phyloP scores from a whole-genome alignment of 352 stramenopile species.

The Phytophthora palmivora region DNA sequence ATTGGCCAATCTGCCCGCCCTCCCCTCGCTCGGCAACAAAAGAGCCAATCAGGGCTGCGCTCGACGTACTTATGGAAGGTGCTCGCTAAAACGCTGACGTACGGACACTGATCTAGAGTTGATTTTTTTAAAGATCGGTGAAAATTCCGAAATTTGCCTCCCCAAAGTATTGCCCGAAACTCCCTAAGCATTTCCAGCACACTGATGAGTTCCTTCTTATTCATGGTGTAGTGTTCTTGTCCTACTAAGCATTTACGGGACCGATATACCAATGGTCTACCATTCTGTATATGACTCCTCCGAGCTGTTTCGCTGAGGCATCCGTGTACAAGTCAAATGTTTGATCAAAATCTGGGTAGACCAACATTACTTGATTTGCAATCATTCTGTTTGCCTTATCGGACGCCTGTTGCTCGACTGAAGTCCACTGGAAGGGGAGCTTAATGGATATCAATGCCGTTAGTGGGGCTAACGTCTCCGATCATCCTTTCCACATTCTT shows the following conservation, averaged over 20 bases:
- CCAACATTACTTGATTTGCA: background rate
- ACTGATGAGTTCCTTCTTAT: constrained; percentile 14
- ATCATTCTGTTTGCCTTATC: constrained; percentile 1
- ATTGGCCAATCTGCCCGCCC: too few relatives aligned
- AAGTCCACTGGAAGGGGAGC: background rate
- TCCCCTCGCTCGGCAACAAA: too few relatives aligned
- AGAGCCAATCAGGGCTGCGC: too few relatives aligned
- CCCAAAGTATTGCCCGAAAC: constrained; percentile 10
- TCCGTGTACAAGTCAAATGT: constrained; percentile 11
- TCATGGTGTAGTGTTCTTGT: constrained; percentile 6
- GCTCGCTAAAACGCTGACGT: too few relatives aligned
- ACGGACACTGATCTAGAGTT: too few relatives aligned
- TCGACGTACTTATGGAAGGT: too few relatives aligned
- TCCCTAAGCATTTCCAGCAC: constrained; percentile 10
- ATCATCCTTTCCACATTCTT: constrained; percentile 11
- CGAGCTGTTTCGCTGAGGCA: constrained; percentile 8
- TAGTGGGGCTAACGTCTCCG: background rate
- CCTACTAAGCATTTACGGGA: background rate
- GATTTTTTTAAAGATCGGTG: too few relatives aligned
- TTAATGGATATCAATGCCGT: constrained; percentile 5
- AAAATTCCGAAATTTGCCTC: background rate
- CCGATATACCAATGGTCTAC: background rate
- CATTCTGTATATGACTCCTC: too few relatives aligned
- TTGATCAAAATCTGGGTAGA: constrained; percentile 5
- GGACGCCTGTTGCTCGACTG: background rate